A percentile compares a stretch with the other conserved stretches of the same genome.
phyloP scores from a whole-genome alignment of 805 yeast species.

The Huiozyma naganishii region DNA sequence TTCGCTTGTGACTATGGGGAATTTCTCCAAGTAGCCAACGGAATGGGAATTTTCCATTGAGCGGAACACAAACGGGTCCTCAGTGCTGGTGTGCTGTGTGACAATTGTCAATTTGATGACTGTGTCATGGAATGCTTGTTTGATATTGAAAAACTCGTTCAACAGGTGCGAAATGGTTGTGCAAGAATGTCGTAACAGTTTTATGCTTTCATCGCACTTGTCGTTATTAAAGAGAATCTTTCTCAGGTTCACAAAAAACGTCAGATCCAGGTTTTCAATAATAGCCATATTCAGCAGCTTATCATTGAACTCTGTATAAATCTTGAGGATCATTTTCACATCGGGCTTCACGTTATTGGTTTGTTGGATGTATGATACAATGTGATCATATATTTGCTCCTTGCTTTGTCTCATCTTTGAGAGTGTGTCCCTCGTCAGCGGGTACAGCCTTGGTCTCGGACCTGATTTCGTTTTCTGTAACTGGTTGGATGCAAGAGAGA shows the following conservation, averaged over 20 bases:
- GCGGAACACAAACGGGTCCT: slow-evolving; percentile 65
- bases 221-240: slow-evolving; percentile 9
- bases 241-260: slow-evolving; percentile 21
- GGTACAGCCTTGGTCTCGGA: slow-evolving; percentile 8
- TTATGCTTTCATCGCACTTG: slow-evolving; percentile 19
- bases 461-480: background rate
- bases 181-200: slow-evolving; percentile 22
- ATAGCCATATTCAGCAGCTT: slow-evolving; percentile 18
- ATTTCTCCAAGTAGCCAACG: slow-evolving; percentile 20
- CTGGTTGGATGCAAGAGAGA: background rate
- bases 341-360: slow-evolving; percentile 6
- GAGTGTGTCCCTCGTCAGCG: slow-evolving; percentile 16
- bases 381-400: slow-evolving; percentile 7
- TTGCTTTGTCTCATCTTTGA: slow-evolving; percentile 11
- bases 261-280: slow-evolving; percentile 24
- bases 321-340: slow-evolving; percentile 16
- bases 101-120: slow-evolving; percentile 50
- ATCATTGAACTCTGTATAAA: slow-evolving; percentile 24
- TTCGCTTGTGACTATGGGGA: background rate
- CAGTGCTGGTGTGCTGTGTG: slow-evolving; percentile 56
- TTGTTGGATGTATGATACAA: slow-evolving; percentile 1
- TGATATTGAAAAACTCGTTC: slow-evolving; percentile 60
- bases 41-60: slow-evolving; percentile 45
- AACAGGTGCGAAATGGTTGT: slow-evolving; percentile 23
- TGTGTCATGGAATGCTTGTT: slow-evolving; percentile 59